Evolutionary conservation across 306 rosid species (phyloP).

Genomic region (Cucurbita pepo): DNA sequence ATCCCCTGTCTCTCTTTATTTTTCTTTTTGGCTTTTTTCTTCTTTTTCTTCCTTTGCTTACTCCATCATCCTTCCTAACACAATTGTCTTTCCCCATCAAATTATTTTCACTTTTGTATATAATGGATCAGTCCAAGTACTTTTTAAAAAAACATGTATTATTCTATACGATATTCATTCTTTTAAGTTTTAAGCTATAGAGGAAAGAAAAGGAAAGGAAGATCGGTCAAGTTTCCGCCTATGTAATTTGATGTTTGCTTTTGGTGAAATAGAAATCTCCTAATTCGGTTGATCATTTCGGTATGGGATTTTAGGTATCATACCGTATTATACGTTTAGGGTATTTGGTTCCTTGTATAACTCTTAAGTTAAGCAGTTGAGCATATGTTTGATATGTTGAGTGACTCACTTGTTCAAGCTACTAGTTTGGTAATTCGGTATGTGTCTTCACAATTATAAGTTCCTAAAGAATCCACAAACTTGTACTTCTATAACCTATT

Average conservation of each 20-base stretch:
- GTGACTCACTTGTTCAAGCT: not conserved
- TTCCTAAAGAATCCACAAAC: not conserved
- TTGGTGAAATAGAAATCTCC: not conserved
- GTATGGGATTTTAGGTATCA: not conserved
- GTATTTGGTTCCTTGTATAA: not conserved
- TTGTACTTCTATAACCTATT: not conserved
- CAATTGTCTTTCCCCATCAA: not conserved
- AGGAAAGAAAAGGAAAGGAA: not conserved
- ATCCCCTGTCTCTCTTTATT: slow-evolving; percentile 28
- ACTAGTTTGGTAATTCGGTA: not conserved
- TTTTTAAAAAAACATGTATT: not conserved
- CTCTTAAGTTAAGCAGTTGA: not conserved
- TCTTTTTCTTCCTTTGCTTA: not conserved
- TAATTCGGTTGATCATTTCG: not conserved
- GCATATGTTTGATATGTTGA: not conserved
- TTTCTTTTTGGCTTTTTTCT: not conserved
- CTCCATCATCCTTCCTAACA: not conserved
- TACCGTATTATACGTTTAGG: too few species aligned
- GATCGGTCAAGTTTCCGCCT: not conserved
- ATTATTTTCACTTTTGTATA: not conserved
- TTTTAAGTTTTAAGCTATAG: not conserved
- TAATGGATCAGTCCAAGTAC: not conserved
- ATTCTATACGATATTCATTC: not conserved
- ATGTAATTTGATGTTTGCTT: not conserved
- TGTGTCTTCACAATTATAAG: too few species aligned